Conservation (phyloP, 768 basidiomycete species). For the Boletales sp. region DNA sequence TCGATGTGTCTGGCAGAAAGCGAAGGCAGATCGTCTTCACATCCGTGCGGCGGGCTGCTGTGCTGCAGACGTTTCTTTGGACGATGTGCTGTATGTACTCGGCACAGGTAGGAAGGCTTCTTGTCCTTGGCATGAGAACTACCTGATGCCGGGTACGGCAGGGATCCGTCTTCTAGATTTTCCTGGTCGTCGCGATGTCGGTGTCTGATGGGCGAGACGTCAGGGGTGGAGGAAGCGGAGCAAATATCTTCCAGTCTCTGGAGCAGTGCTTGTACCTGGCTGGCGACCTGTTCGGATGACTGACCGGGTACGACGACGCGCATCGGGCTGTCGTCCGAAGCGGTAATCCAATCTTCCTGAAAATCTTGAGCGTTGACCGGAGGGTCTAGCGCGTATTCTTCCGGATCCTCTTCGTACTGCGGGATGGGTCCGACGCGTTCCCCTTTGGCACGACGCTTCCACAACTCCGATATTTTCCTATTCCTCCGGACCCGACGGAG, state of each 20-base stretch:
- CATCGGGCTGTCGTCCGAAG: conserved; percentile 31
- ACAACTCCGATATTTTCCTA: conserved; percentile 20
- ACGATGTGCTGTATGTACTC: background rate
- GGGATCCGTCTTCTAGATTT: background rate
- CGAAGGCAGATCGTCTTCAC: conserved; percentile 22
- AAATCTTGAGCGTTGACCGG: conserved; percentile 34
- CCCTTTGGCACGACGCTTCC: conserved; percentile 27
- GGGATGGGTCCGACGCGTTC: conserved; percentile 29
- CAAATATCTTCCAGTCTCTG: conserved; percentile 16
- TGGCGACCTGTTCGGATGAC: conserved; percentile 19
- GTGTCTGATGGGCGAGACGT: background rate
- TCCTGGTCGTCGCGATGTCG: background rate
- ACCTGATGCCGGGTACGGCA: background rate
- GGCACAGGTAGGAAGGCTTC: background rate
- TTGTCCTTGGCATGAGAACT: conserved; percentile 8
- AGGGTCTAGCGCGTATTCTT: conserved; percentile 30
- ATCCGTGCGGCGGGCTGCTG: conserved; percentile 3
- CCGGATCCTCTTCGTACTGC: conserved; percentile 27
- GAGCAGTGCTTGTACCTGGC: conserved; percentile 20
- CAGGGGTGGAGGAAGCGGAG: background rate
- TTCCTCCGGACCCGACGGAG: conserved; percentile 29
- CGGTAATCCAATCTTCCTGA: conserved; percentile 33
- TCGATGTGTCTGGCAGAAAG: conserved; percentile 23
- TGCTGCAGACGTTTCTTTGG: conserved; percentile 6
- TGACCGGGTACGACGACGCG: conserved; percentile 39